phyloP scores from a whole-genome alignment of 2,329 filamentous ascomycete species.

The Beauveria medogensis region DNA sequence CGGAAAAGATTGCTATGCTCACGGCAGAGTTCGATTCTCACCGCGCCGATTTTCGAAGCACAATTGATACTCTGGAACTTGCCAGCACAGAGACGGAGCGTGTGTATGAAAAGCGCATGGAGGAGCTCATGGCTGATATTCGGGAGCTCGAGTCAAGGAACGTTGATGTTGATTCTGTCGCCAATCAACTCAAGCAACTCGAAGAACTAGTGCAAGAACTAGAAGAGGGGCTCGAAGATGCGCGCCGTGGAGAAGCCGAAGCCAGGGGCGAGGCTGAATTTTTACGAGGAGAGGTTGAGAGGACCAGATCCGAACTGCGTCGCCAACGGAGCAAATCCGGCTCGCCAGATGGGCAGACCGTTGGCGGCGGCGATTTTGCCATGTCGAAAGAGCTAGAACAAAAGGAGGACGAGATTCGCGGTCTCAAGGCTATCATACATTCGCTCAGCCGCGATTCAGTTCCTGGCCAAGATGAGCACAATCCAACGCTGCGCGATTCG shows the following conservation, averaged over 20 bases:
- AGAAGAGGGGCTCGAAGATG: conserved; percentile 93
- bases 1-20: conserved; percentile 89
- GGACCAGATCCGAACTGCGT: conserved; percentile 78
- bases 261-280: conserved; percentile 95
- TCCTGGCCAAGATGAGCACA: conserved; percentile 31
- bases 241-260: conserved; percentile 86
- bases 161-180: conserved; percentile 86
- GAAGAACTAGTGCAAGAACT: conserved; percentile 95
- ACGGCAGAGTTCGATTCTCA: conserved; percentile 93
- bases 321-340: conserved; percentile 75
- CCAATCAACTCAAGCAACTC: conserved; percentile 84
- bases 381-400: conserved; percentile 74
- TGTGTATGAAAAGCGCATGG: conserved; percentile 90
- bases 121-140: conserved; percentile 75
- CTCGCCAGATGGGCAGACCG: conserved; percentile 23
- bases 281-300: conserved; percentile 85
- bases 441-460: conserved; percentile 74
- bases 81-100: conserved; percentile 92
- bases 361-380: conserved; percentile 35
- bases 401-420: conserved; percentile 94
- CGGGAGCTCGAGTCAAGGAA: conserved; percentile 73
- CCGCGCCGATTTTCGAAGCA: conserved; percentile 90
- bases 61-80: conserved; percentile 91
- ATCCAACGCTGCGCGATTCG: conserved; percentile 19
- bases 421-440: conserved; percentile 95